Percentiles rank a stretch among this genome's conserved stretches.
phyloP scores from a whole-genome alignment of 2,329 filamentous ascomycete species.

The Ceratocystiopsis sp. region DNA sequence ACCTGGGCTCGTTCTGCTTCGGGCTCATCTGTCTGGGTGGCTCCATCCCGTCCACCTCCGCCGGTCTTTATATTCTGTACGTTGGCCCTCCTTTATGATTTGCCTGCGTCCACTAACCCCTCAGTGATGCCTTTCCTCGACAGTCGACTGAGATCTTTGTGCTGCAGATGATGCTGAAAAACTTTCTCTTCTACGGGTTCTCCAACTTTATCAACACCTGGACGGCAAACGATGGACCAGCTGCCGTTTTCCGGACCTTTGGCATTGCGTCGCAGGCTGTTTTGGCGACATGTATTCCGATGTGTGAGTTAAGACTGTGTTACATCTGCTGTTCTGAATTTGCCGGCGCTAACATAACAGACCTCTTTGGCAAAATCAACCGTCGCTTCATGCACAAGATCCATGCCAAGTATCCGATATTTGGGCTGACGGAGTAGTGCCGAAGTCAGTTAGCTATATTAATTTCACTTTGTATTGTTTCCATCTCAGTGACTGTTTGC shows the following conservation, averaged over 20 bases:
- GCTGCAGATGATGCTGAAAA: conserved; percentile 19
- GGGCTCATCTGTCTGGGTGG: conserved; percentile 9
- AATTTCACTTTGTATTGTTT: no score
- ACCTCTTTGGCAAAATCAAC: conserved; percentile 1
- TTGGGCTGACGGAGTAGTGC: conserved; percentile 11
- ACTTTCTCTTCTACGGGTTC: conserved; percentile 18
- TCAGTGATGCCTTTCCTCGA: conserved; percentile 15
- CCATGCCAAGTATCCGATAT: background rate
- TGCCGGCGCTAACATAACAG: background rate
- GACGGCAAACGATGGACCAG: conserved; percentile 12
- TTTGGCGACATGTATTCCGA: conserved; percentile 16
- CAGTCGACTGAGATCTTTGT: conserved; percentile 17
- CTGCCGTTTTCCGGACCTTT: conserved; percentile 13
- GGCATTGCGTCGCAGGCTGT: conserved; percentile 15
- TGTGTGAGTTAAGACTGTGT: conserved; percentile 13
- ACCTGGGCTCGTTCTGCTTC: conserved; percentile 7
- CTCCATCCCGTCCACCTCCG: conserved; percentile 10
- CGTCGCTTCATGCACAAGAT: background rate
- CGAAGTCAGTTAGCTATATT: background rate
- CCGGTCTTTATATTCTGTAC: conserved; percentile 17
- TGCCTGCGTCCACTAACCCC: background rate
- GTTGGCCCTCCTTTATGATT: conserved; percentile 3
- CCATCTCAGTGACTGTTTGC: no score
- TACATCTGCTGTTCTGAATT: no score
- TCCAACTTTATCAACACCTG: conserved; percentile 17